phyloP scores from a whole-genome alignment of 2,329 filamentous ascomycete genomes.

The Gyromitra esculenta region DNA sequence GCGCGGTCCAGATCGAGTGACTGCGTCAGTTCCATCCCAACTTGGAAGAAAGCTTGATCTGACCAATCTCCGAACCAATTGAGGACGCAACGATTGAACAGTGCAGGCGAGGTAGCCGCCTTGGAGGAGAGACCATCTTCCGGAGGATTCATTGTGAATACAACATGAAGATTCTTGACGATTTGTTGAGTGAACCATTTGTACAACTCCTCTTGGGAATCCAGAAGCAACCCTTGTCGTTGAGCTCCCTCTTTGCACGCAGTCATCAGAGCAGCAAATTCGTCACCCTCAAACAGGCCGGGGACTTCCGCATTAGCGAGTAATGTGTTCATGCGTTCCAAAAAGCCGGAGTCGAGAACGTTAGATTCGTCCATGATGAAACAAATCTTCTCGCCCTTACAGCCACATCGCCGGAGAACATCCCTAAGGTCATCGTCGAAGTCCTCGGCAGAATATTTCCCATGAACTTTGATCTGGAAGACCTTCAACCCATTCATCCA shows the following conservation, averaged over 20 bases:
- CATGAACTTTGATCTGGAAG: conserved; percentile 99
- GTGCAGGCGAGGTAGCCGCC: conserved; percentile 92
- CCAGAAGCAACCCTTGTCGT: conserved; percentile 89
- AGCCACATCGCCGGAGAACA: conserved; percentile 90
- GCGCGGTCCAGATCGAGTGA: conserved; percentile 93
- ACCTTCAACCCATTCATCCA: conserved; percentile 99
- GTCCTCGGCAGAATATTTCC: conserved; percentile 96
- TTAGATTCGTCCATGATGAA: conserved; percentile 99
- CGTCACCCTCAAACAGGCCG: conserved; percentile 98
- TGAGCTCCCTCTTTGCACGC: conserved; percentile 98
- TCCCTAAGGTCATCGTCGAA: conserved; percentile 97
- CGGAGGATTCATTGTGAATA: conserved; percentile 99
- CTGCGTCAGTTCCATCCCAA: conserved; percentile 92
- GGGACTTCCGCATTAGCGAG: conserved; percentile 99
- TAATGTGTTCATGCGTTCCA: conserved; percentile 98
- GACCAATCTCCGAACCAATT: conserved; percentile 99
- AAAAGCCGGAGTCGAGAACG: conserved; percentile 96
- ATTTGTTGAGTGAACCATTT: conserved; percentile 99
- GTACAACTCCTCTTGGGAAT: conserved; percentile 99
- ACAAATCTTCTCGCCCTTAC: conserved; percentile 99
- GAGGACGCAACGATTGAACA: conserved; percentile 99
- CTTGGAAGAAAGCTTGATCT: conserved; percentile 97
- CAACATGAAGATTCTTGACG: conserved; percentile 97
- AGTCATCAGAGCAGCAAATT: conserved; percentile 98
- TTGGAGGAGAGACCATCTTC: conserved; percentile 94